Percentiles rank a stretch among this genome's conserved stretches.
Conservation (phyloP, 306 rosid genomes). For the Citrullus colocynthis region DNA sequence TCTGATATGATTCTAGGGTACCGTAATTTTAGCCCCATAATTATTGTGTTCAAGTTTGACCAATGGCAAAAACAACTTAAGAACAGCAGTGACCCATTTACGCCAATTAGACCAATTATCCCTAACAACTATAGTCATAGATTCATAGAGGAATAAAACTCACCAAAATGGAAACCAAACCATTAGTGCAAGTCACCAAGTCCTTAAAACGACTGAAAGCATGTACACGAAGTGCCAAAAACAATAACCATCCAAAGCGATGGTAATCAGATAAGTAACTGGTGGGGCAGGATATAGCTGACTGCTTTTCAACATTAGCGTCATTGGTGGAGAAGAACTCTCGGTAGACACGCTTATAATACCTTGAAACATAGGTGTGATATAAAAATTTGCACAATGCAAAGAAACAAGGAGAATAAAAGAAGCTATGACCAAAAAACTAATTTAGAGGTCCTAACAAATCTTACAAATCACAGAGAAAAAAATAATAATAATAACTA, state of each 20-base stretch:
- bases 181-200: slow-evolving; percentile 82
- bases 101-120: slow-evolving; percentile 1
- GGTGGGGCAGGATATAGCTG: slow-evolving; percentile 16
- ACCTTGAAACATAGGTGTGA: slow-evolving; percentile 26
- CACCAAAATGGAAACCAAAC: slow-evolving; percentile 86
- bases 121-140: not conserved
- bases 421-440: not conserved
- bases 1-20: not conserved
- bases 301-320: slow-evolving; percentile 33
- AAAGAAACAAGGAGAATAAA: not conserved
- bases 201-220: slow-evolving; percentile 83
- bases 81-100: not conserved
- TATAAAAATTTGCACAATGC: not conserved
- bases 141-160: slow-evolving; percentile 20
- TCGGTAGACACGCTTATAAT: slow-evolving; percentile 67
- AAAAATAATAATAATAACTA: slow-evolving; percentile 16
- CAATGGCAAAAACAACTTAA: not conserved
- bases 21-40: not conserved
- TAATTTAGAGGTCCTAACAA: not conserved
- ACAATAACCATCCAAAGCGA: slow-evolving; percentile 96
- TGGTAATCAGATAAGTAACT: slow-evolving; percentile 60
- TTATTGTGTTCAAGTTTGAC: not conserved
- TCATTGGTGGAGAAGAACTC: slow-evolving; percentile 65
- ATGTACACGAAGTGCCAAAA: slow-evolving; percentile 90
- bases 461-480: not conserved